Percentiles rank a stretch among this genome's conserved stretches.
Conservation (phyloP, 2,329 filamentous ascomycete species). For the Aspergillus brunneoviolaceus region DNA sequence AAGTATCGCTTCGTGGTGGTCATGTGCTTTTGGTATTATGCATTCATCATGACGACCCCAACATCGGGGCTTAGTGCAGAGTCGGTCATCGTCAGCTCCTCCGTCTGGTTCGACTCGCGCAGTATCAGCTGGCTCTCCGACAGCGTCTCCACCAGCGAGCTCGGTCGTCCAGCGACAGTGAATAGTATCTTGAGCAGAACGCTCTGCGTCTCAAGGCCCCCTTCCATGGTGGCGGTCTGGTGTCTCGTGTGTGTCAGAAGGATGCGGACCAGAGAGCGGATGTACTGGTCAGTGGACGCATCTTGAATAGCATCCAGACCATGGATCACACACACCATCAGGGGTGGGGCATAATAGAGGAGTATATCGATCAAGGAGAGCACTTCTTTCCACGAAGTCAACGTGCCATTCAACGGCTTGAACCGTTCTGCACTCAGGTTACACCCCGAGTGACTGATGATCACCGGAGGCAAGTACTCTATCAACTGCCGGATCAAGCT, state of each 20-base stretch:
- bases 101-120: slow-evolving; percentile 25
- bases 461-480: slow-evolving; percentile 36
- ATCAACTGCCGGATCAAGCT: slow-evolving; percentile 42
- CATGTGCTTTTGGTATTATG: slow-evolving; percentile 20
- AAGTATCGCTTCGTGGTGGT: slow-evolving; percentile 1
- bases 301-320: slow-evolving; percentile 36
- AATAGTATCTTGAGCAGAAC: slow-evolving; percentile 39
- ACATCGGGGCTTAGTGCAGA: slow-evolving; percentile 28
- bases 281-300: slow-evolving; percentile 31
- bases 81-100: slow-evolving; percentile 23
- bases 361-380: slow-evolving; percentile 38
- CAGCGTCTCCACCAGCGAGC: slow-evolving; percentile 33
- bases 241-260: slow-evolving; percentile 35
- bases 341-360: slow-evolving; percentile 35
- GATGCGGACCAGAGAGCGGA: slow-evolving; percentile 35
- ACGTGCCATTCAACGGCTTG: slow-evolving; percentile 33
- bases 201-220: slow-evolving; percentile 22
- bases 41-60: slow-evolving; percentile 35
- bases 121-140: slow-evolving; percentile 34
- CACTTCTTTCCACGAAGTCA: slow-evolving; percentile 37
- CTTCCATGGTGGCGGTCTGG: slow-evolving; percentile 16
- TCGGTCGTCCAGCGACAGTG: slow-evolving; percentile 33
- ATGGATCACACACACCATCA: slow-evolving; percentile 39
- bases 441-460: slow-evolving; percentile 35
- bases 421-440: slow-evolving; percentile 39